Evolutionary conservation across 2,329 filamentous ascomycete genomes (phyloP), one percentile per base, ranked within the genome.

Genomic region (Daldinia eschscholtzii): DNA sequence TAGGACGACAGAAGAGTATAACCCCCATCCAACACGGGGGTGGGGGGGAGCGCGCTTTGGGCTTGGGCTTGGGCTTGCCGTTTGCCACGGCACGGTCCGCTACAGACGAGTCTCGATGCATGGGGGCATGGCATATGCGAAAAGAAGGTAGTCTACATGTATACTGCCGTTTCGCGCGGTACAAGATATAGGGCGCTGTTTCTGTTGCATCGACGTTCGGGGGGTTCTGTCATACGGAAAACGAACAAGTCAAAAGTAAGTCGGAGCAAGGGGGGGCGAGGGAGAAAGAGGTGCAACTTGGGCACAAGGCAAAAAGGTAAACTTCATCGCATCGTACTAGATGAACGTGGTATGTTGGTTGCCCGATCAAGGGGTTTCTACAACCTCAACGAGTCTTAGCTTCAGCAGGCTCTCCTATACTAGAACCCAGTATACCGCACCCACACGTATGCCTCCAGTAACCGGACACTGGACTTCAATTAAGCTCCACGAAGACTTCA

Each of bases 81-180:
- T 35, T 35, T 73, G 60, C 61, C 15, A 68, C 67, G 72, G 70
- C 69, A 67, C 70, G 67, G 65, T 59, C 68, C 69, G 66, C 58
- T 64, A 68, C 64, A 71, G 53, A 23, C 12, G 20, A 65, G 46
- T 52, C 46, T 52, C 26, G 48, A 65, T 55, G 46, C 57, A 55
- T 15, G 52, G 37, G 33, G 33, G 10, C 33, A 35, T 35, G 33
- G 33, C 33, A 26, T 48, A 39, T 64, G 33, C 48, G 35, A 5
- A 15, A 39, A 39, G 13, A 15, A 39, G 2, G 12, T 35, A 15
- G 35, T 39, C 41, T 50, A 37, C 52, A 66, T 42, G 42, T 58
- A 52, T 50, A 37, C 28, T 28, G 26, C 46, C 46, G 28, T 28
- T 33, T 52, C 46, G 46, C 46, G 42, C 50, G 37, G 20, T 33